Base-by-base conservation (phyloP, 1,284 basidiomycete genomes). In the Coniferiporia sulphurascens region DNA sequence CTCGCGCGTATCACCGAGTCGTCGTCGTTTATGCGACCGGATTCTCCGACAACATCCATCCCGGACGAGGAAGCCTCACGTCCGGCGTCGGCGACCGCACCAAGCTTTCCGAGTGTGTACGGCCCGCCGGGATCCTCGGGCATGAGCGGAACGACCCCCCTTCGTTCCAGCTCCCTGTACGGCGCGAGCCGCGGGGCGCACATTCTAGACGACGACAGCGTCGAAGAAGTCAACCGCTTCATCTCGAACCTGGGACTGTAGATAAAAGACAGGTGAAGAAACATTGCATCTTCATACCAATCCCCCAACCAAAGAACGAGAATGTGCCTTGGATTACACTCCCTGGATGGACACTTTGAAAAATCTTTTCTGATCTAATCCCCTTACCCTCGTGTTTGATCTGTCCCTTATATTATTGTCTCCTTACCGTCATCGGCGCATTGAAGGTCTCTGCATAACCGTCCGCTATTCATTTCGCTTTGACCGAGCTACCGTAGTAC, bases 61-160 rank as follows among this genome's bases (percentile, higher is more conserved):
- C 83, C 76, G 1, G 82, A 67, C 85, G 85, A 54, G 85, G 83
- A 0, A 83, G 82, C 19, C 85, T 87, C 87, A 36, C 88, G 87
- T 66, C 87, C 89, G 22, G 83, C 81, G 10, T 89, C 87, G 36
- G 83, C 78, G 21, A 87, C 86, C 9, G 85, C 85, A 12, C 89
- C 89, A 48, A 86, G 82, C 9, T 92, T 92, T 76, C 90, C 89
- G 8, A 91, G 88, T 65, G 89, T 92, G 10, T 91, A 91, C 67
- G 87, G 82, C 0, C 65, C 84, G 3, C 80, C 82, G 15, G 71
- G 75, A 41, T 75, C 78, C 44, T 67, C 74, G 32, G 73, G 80
- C 52, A 76, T 78, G 43, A 59, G 65, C 22, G 46, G 51, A 55
- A 21, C 53, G 32, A 65, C 58, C 62, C 66, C 58, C 34, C 63